phyloP scores from a whole-genome alignment of 768 basidiomycete species.

The Lactifluus echinatus region DNA sequence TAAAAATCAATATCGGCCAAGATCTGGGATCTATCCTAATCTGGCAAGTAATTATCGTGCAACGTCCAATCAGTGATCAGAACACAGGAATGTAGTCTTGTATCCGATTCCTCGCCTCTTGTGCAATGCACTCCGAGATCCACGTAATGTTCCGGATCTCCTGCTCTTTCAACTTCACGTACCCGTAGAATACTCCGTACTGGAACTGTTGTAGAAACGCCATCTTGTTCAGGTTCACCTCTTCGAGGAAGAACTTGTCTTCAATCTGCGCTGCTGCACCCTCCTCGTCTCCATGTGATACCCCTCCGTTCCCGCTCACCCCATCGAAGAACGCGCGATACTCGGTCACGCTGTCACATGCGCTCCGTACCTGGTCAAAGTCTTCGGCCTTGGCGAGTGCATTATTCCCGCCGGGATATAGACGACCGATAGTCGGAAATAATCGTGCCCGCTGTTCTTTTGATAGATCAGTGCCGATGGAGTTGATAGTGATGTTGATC shows the following conservation, averaged over 20 bases:
- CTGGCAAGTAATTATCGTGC: neutral
- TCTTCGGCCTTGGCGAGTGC: slow-evolving; percentile 91
- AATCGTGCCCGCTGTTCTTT: slow-evolving; percentile 94
- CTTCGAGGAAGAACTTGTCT: slow-evolving; percentile 89
- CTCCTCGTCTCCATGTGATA: slow-evolving; percentile 27
- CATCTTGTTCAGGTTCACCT: slow-evolving; percentile 90
- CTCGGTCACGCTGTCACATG: slow-evolving; percentile 82
- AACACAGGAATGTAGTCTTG: slow-evolving; percentile 92
- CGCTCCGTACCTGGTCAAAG: slow-evolving; percentile 81
- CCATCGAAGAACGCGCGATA: slow-evolving; percentile 85
- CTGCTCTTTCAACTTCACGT: slow-evolving; percentile 87
- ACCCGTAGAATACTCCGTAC: slow-evolving; percentile 85
- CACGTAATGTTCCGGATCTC: slow-evolving; percentile 83
- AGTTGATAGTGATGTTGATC: slow-evolving; percentile 99
- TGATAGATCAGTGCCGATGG: slow-evolving; percentile 87
- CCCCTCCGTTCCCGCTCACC: slow-evolving; percentile 28
- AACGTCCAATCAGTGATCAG: too few species aligned
- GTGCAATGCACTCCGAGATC: slow-evolving; percentile 98
- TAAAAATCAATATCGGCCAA: neutral
- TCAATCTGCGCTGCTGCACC: slow-evolving; percentile 64
- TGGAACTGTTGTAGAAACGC: slow-evolving; percentile 97
- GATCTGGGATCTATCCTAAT: neutral
- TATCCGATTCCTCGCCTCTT: slow-evolving; percentile 92
- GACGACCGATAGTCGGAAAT: slow-evolving; percentile 87
- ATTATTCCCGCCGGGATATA: slow-evolving; percentile 96